Base-by-base conservation (phyloP, 2,329 filamentous ascomycete species). In the Trichoderma asperellum region DNA sequence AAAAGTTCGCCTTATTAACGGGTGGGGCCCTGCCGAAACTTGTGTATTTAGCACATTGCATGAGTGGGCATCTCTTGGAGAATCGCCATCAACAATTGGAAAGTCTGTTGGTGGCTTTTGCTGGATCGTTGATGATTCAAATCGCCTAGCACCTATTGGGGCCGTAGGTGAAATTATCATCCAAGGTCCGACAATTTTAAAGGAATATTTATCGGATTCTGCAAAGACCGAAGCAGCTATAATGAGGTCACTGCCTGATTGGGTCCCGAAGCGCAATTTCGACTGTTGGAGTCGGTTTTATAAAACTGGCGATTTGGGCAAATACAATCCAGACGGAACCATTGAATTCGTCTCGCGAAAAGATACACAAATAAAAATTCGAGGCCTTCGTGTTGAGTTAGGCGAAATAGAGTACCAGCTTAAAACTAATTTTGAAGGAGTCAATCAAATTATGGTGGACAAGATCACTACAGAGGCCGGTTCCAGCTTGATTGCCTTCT, bases 321-420 rank as follows among this genome's bases (percentile, higher is more conserved):
- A n/a, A n/a, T 70, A 70, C 21, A 70, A 67, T 21, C n/a, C 47
- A 8, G 63, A 70, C 40, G 68, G 68, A 35, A 61, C 68, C 10
- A 52, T 70, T n/a, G 34, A 34, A 24, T 70, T 57, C 16, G 43
- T 56, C 11, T 21, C 62, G 10, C 47, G 68, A 14, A 68, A 68
- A 24, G 68, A 24, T 24, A 24, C 24, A 24, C 24, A 24, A 24
- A 24, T 24, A 24, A 24, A 24, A 24, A 24, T 24, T 24, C 24
- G 24, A 2, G 24, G 24, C 24, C 24, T 24, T 24, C 24, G 24
- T 24, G 24, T 24, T 24, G 24, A 24, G 24, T 24, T 24, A 3
- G 24, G 24, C 3, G 24, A 24, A 24, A 24, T 24, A 24, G 24
- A 70, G 47, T 53, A 69, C 52, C 60, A 69, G 21, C 53, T 69